These are phyloP conservation scores for Leishmania guyanensis DNA, from an alignment of 208 protist species.

Conservation along the genomic window DNA sequence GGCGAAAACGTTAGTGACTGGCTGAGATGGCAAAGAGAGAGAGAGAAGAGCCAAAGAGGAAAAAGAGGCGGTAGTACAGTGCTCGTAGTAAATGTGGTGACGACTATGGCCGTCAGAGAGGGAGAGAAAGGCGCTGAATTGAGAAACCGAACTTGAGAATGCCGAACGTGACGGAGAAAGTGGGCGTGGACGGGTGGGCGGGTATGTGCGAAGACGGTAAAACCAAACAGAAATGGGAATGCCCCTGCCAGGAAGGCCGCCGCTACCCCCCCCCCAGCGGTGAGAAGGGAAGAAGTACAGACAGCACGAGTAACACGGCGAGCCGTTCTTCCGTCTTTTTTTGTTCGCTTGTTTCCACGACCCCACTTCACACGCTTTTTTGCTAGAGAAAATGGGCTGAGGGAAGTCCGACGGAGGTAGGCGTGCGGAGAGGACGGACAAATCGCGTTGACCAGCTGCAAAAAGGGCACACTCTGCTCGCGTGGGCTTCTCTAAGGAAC, in stretches of 20 bases:
- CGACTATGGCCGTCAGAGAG: neutral
- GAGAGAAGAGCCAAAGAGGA: neutral
- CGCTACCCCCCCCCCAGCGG: too few relatives aligned
- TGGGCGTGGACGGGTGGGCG: too few relatives aligned
- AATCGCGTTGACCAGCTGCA: too few relatives aligned
- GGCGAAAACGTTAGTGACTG: neutral
- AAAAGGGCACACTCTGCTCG: too few relatives aligned
- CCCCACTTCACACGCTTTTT: neutral
- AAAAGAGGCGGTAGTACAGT: neutral
- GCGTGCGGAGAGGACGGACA: too few relatives aligned
- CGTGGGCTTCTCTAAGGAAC: too few relatives aligned
- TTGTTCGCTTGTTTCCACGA: neutral
- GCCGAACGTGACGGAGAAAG: neutral
- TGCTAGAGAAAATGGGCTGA: neutral
- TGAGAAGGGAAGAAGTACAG: neutral
- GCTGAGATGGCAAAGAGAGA: neutral
- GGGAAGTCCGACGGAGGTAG: too few relatives aligned
- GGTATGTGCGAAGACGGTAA: too few relatives aligned
- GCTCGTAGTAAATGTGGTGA: neutral
- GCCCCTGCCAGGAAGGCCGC: too few relatives aligned
- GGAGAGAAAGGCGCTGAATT: neutral
- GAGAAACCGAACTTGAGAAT: neutral
- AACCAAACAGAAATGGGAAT: too few relatives aligned
- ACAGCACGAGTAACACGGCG: neutral
- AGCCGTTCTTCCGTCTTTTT: neutral